Conservation (phyloP, 2,329 filamentous ascomycete species). For the Capronia coronata region DNA sequence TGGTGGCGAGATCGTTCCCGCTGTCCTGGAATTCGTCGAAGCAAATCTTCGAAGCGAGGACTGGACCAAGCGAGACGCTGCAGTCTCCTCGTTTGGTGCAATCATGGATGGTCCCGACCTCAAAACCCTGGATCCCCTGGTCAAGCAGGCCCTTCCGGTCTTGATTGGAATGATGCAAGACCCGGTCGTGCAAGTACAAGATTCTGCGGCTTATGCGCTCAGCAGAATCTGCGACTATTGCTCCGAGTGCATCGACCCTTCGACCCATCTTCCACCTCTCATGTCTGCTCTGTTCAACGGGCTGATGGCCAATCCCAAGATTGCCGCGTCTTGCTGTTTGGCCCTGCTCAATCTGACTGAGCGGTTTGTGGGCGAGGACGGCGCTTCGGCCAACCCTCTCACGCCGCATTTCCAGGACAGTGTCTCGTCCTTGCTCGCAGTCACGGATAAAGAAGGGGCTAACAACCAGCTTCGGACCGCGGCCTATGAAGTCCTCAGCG, state of each 20-base stretch:
- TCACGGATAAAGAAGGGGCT: constrained; percentile 66
- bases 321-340: constrained; percentile 98
- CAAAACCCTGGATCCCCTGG: constrained; percentile 81
- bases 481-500: constrained; percentile 92
- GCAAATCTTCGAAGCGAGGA: constrained; percentile 81
- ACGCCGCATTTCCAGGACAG: constrained; percentile 91
- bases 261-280: constrained; percentile 72
- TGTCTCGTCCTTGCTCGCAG: constrained; percentile 72
- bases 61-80: constrained; percentile 91
- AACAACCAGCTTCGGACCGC: constrained; percentile 89
- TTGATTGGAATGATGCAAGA: constrained; percentile 92
- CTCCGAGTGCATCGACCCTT: constrained; percentile 82
- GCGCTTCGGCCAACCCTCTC: constrained; percentile 69
- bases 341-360: constrained; percentile 97
- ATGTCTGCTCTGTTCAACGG: constrained; percentile 86
- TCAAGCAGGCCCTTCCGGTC: constrained; percentile 89
- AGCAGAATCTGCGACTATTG: constrained; percentile 93
- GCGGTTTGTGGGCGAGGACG: constrained; percentile 81
- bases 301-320: constrained; percentile 85
- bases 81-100: constrained; percentile 92
- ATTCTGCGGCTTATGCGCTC: constrained; percentile 91
- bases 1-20: constrained; percentile 71
- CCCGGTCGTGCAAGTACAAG: constrained; percentile 78
- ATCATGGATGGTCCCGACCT: constrained; percentile 99
- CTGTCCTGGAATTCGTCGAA: constrained; percentile 88